A percentile compares a stretch with the other conserved stretches of the same genome.
These are phyloP conservation scores for Leccinellum luteum DNA, from an alignment of 768 basidiomycete species.

Conservation along the genomic window DNA sequence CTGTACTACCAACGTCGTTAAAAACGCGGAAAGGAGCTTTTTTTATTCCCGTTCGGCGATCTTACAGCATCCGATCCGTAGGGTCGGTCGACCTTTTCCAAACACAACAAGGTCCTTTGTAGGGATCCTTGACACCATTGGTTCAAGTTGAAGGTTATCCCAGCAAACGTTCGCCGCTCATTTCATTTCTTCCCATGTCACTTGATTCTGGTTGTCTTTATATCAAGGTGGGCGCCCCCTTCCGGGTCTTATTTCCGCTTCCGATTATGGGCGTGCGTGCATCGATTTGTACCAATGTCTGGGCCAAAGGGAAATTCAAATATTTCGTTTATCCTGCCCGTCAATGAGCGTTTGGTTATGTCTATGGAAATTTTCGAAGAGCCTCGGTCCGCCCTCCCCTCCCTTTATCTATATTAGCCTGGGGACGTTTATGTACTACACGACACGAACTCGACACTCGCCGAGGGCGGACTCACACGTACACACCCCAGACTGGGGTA, in stretches of 20 bases:
- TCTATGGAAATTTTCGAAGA: neutral
- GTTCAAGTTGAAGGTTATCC: neutral
- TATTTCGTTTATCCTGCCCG: neutral
- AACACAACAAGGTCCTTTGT: neutral
- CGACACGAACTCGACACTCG: neutral
- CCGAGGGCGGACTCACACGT: neutral
- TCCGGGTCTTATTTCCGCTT: neutral
- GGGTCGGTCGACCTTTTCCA: conserved; percentile 1
- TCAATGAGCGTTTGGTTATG: neutral
- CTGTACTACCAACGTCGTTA: neutral
- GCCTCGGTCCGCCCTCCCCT: neutral
- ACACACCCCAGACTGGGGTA: neutral
- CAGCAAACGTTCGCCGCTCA: neutral
- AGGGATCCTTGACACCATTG: neutral
- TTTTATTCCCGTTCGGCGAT: neutral
- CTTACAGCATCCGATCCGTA: neutral
- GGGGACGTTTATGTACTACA: neutral
- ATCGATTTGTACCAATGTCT: neutral
- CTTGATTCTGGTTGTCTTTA: neutral
- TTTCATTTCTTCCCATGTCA: conserved; percentile 18
- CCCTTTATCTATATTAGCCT: neutral
- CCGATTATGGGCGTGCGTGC: neutral
- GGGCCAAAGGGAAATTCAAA: conserved; percentile 3
- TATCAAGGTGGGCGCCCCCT: neutral
- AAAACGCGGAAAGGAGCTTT: conserved; percentile 9